A percentile compares a stretch with the other conserved stretches of the same genome.
phyloP scores from a whole-genome alignment of 805 yeast genomes.

The Helenozyma rhizophorensis region DNA sequence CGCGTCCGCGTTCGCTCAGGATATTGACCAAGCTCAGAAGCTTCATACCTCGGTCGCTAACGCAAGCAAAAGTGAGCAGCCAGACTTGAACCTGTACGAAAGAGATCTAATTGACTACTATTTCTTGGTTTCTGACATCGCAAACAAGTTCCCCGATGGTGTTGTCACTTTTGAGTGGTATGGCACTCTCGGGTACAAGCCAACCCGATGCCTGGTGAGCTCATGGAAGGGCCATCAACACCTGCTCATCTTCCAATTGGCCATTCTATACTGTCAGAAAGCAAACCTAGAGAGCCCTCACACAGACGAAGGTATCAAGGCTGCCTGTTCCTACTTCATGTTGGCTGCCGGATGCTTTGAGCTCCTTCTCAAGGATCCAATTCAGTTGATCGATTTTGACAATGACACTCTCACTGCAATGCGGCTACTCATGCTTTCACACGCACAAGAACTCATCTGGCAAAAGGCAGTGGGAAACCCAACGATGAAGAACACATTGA shows the following conservation, averaged over 20 bases:
- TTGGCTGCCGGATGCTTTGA: constrained; percentile 66
- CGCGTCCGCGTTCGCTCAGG: constrained; percentile 28
- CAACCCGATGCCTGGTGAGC: constrained; percentile 26
- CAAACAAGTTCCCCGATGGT: constrained; percentile 60
- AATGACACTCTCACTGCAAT: constrained; percentile 48
- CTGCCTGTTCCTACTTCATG: constrained; percentile 63
- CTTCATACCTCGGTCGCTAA: constrained; percentile 41
- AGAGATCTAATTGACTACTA: constrained; percentile 43
- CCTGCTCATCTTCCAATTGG: constrained; percentile 67
- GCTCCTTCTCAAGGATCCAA: constrained; percentile 17
- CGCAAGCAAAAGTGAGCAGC: constrained; percentile 24
- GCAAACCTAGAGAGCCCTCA: constrained; percentile 45
- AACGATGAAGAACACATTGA: constrained; percentile 51
- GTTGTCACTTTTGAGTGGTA: constrained; percentile 66
- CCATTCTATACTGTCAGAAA: constrained; percentile 53
- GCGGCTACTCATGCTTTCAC: constrained; percentile 59
- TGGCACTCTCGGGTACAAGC: constrained; percentile 57
- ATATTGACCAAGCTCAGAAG: constrained; percentile 37
- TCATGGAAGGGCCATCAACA: constrained; percentile 26
- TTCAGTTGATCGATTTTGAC: constrained; percentile 44
- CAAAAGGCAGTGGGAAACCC: constrained; percentile 51
- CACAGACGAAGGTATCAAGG: constrained; percentile 53
- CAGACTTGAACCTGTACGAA: constrained; percentile 12
- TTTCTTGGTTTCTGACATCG: constrained; percentile 39
- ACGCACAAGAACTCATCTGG: constrained; percentile 88